Evolutionary conservation across 140 eudicot genomes (phyloP), one percentile per base, ranked within the genome.

Genomic region (Oenanthe javanica): DNA sequence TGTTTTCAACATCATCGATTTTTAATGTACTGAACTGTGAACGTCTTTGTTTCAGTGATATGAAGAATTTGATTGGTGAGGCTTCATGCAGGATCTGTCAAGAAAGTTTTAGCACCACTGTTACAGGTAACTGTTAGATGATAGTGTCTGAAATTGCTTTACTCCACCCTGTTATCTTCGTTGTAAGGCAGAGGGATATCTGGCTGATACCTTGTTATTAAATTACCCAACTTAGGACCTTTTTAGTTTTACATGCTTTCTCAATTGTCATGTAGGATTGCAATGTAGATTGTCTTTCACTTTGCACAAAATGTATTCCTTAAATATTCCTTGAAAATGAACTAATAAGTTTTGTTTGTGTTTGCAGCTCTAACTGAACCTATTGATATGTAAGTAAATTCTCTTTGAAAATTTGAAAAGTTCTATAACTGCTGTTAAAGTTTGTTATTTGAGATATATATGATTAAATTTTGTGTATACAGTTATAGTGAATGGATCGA

Each of bases 401-500:
- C 45, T 67, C 15, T 31, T 31, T 7, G 9, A 25, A 64, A 27
- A 11, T 25, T 67, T 25, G 13, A 2, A 4, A n/a, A 67, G 12
- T 21, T 42, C 25, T 4, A 5, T 57, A 5, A 31, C 40, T 36
- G 43, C 36, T 5, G 49, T 54, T 31, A 9, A 45, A 13, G 18
- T 57, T 59, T n/a, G 21, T 61, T 61, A 7, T 61, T 61, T 2
- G 69, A 61, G 25, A 8, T 13, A 25, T 21, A 19, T 61, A 19
- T 76, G 25, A 79, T 52, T 13, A 66, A 13, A 27, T 46, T 64
- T 2, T 54, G 19, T 79, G 66, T 46, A 19, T 79, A 23, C 91
- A 88, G 91, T 64, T 89, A 89, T 61, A 85, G 91, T 54, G 93
- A 89, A 77, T 89, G 93, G 93, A 89, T 89, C 21, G 93, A 89